Base-by-base conservation (phyloP, 345 rosid genomes). In the Pistacia atlantica region DNA sequence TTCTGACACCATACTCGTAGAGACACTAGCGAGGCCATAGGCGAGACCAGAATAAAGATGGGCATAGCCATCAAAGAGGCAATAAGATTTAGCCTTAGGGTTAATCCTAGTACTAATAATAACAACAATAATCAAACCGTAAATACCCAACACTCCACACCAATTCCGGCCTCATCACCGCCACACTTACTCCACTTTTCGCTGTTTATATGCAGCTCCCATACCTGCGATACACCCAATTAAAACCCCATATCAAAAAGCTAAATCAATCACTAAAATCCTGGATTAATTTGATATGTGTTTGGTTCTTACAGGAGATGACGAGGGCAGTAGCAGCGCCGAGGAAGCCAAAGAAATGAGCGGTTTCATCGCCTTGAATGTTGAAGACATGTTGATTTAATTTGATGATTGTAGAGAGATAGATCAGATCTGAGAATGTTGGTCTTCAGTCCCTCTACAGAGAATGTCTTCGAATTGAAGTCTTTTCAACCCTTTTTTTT, bases 271-370 rank as follows among this genome's bases (percentile, higher is more conserved):
- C 61, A 25, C 54, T 51, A 63, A 65, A 31, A 69, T 61, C 35
- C 31, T 61, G n/a, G 14, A 37, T 46, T 52, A 35, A 17, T 65
- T 1, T 28, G 13, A 22, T 1, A 13, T 4, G 9, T 13, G 12
- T 2, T 37, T 64, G 3, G 4, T 9, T 42, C 8, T 89, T 86
- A 94, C 98, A 94, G 75, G 97, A 92, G 91, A 94, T 92, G 80
- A 94, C 93, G 79, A 94, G 97, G 31, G 97, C 96, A 22, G 25
- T 22, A n/a, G 98, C 96, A 11, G 98, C 95, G 78, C 97, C 98
- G 57, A 92, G 92, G 87, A 93, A 93, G 75, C 97, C 97, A 77
- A 91, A 94, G 92, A 92, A 92, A 1, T 97, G 97, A 62, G 98
- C 97, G 16, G 94, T 94, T 86, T 91, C 97, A 85, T 94, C 97